Conservation (phyloP, 352 stramenopile species). For the Phytopythium helicoides region DNA sequence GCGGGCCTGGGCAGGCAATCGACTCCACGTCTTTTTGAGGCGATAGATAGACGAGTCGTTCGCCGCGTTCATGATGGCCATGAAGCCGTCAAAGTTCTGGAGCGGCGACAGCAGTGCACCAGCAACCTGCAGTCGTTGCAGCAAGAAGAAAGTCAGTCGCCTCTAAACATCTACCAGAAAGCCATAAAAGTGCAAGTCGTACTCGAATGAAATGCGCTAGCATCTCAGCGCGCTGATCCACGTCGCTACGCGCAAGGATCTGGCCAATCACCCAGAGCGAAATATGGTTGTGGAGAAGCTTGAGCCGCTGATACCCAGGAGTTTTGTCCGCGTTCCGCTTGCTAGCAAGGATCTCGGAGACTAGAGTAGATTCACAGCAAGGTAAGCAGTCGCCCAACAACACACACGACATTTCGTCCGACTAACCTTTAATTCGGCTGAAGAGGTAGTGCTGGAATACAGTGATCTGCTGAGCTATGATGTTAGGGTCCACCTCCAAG, state of each 20-base stretch:
- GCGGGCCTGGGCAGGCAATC: conserved; percentile 59
- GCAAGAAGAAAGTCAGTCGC: no score
- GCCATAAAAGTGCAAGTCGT: neutral
- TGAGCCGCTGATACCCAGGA: conserved; percentile 77
- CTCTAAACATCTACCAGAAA: neutral
- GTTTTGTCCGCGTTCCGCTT: conserved; percentile 79
- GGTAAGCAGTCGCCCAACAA: neutral
- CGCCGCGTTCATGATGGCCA: conserved; percentile 89
- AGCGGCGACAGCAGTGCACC: conserved; percentile 68
- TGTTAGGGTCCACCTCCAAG: conserved; percentile 71
- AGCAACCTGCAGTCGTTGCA: conserved; percentile 40
- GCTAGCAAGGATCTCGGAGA: conserved; percentile 73
- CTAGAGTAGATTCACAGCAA: conserved; percentile 35
- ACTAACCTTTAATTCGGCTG: conserved; percentile 80
- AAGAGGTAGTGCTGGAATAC: conserved; percentile 87
- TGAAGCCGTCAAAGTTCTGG: conserved; percentile 88
- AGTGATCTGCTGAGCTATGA: conserved; percentile 84
- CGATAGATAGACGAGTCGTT: conserved; percentile 87
- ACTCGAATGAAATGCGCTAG: conserved; percentile 85
- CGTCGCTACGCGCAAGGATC: conserved; percentile 70
- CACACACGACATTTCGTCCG: neutral
- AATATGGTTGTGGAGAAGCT: conserved; percentile 83
- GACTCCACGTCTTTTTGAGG: conserved; percentile 84
- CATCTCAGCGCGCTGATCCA: conserved; percentile 78
- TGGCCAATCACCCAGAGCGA: conserved; percentile 85